Base-by-base conservation (phyloP, 2,329 filamentous ascomycete species). In the Talaromyces amestolkiae region DNA sequence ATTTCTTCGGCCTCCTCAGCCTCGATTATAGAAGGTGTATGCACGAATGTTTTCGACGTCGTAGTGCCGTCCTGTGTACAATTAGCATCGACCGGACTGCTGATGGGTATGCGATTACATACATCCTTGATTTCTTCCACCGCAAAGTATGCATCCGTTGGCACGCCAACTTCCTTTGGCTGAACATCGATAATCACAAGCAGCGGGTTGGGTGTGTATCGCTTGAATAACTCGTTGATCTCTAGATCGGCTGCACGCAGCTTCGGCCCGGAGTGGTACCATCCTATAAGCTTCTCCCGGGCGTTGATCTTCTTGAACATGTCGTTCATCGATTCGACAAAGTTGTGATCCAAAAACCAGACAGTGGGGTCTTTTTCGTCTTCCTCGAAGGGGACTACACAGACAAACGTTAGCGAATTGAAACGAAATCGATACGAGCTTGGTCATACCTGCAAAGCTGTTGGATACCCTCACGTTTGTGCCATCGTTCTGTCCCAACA, bases 281-380 rank as follows among this genome's bases (percentile, higher is more conserved):
- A 99, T 76, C 95, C 95, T 85, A 99, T 96, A 78, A 99, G 86
- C 88, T 98, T 98, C 84, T 99, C 95, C 69, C 92, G 86, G 68
- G 95, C 95, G 83, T 99, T 99, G 85, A 99, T 93, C 83, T 98
- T 98, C 85, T 99, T 99, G 87, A 99, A 99, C 95, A 99, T 99
- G 80, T 98, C 95, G 82, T 95, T 96, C 95, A 99, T 99, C 72
- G 90, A 92, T 81, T 99, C 95, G 79, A 99, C 91, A 76, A 97
- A 99, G 86, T 98, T 98, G 86, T 99, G 95, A 79, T 99, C 95
- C 70, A 99, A 83, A 78, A 98, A 99, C 95, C 95, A 99, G 77
- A 99, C 95, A 41, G 94, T 96, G 3, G 94, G 94, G 77, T 99
- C 93, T 82, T 96, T 97, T 75, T 97, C 95, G 78, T 99, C 95